Conservation (phyloP, 2,329 filamentous ascomycete species). For the Pestalotiopsis sp. region DNA sequence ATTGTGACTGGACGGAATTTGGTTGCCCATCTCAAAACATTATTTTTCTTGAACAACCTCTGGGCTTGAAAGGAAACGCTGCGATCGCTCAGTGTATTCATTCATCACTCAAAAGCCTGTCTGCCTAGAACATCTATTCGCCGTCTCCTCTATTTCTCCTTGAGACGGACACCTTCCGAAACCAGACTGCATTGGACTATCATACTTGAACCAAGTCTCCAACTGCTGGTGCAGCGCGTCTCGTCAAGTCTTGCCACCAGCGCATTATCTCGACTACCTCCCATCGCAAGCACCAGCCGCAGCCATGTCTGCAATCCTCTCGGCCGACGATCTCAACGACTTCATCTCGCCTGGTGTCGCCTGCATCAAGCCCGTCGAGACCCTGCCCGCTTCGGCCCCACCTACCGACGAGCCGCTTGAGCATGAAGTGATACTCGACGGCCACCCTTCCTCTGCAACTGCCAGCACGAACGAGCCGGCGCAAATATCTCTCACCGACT, state of each 20-base stretch:
- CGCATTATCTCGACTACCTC: neutral
- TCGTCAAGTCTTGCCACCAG: neutral
- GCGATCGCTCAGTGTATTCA: neutral
- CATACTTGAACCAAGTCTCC: neutral
- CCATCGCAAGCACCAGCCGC: neutral
- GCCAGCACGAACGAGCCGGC: slow-evolving; percentile 66
- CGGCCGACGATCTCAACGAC: slow-evolving; percentile 95
- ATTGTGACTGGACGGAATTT: slow-evolving; percentile 3
- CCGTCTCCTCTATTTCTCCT: neutral
- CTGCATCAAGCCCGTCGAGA: slow-evolving; percentile 97
- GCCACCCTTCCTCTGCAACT: slow-evolving; percentile 60
- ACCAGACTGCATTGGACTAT: neutral
- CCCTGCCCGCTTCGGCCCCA: slow-evolving; percentile 67
- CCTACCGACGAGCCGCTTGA: slow-evolving; percentile 41
- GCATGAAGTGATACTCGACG: slow-evolving; percentile 93
- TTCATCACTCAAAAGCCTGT: neutral
- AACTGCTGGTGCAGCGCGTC: neutral
- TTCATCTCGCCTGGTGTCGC: slow-evolving; percentile 98
- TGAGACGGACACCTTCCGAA: neutral
- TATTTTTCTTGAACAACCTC: neutral
- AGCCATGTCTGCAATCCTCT: slow-evolving; percentile 94
- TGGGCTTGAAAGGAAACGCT: neutral
- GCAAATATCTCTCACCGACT: slow-evolving; percentile 94
- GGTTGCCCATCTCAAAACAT: neutral
- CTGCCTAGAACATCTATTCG: neutral